Percentiles rank a stretch among this genome's conserved stretches.
Conservation (phyloP, 2,329 filamentous ascomycete genomes). For the Fusarium fujikuroi region DNA sequence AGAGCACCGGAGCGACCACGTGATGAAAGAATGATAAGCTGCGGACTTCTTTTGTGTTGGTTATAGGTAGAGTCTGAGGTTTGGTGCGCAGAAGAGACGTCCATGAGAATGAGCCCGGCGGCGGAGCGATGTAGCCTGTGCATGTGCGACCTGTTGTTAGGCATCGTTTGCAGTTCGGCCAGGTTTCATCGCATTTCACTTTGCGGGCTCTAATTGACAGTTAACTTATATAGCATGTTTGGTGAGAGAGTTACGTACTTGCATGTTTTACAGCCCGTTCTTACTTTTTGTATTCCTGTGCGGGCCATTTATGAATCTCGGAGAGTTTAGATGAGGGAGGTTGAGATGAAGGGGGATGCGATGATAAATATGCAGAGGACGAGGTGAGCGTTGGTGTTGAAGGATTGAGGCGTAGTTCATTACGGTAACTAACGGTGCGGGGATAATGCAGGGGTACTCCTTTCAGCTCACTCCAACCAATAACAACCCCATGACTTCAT, state of each 20-base stretch:
- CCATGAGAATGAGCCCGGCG: constrained; percentile 48
- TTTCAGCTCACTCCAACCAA: background rate
- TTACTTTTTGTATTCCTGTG: constrained; percentile 49
- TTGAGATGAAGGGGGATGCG: background rate
- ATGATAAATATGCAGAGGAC: background rate
- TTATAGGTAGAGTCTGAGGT: constrained; percentile 33
- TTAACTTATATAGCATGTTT: background rate
- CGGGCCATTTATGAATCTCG: background rate
- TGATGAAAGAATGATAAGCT: constrained; percentile 53
- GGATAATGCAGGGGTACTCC: background rate
- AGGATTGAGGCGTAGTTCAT: background rate
- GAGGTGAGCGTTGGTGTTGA: constrained; percentile 4
- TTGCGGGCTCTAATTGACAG: constrained; percentile 58
- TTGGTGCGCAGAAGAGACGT: constrained; percentile 48
- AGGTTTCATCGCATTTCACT: constrained; percentile 67
- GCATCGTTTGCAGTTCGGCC: constrained; percentile 62
- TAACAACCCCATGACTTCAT: background rate
- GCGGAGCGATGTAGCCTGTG: constrained; percentile 61
- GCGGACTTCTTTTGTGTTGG: constrained; percentile 45
- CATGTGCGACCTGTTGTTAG: constrained; percentile 63
- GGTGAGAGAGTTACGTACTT: constrained; percentile 56
- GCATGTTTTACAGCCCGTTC: constrained; percentile 64
- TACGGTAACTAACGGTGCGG: background rate
- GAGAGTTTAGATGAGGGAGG: too few relatives aligned
- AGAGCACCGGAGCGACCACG: constrained; percentile 50